Evolutionary conservation across 257 asterid genomes (phyloP), one percentile per base, ranked within the genome.

Genomic region (Salvia miltiorrhiza): DNA sequence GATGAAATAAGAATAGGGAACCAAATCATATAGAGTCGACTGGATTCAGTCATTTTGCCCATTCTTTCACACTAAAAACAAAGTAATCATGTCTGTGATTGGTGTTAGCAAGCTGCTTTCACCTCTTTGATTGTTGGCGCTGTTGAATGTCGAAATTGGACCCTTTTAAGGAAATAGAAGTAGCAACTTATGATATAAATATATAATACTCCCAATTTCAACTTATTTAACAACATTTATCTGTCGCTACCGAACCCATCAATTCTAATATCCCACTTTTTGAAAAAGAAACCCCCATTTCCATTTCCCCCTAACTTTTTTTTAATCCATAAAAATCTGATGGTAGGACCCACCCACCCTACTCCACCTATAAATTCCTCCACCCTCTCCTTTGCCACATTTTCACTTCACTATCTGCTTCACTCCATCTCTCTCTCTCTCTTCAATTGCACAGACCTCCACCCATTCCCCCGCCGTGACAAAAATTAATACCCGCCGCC

Each of bases 281-380:
- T 40, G 58, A 37, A 57, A 71, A 21, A 52, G 28, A 52, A 52
- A 4, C 2, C 3, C 40, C 30, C 30, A 26, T n/a, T 26, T 26
- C 30, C 9, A 48, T 17, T 67, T 73, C 11, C 17, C 33, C 17
- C 7, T 56, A 39, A 55, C 14, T n/a, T 3, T 69, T 65, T 40
- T 32, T 8, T 4, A 24, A 26, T 40, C 65, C 56, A 59, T 65
- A 61, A 74, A 78, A 80, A 80, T 75, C 83, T 56, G 10, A 59
- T 9, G 13, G 76, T 68, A 87, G 96, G 76, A 26, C 90, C 86
- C 76, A 28, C n/a, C 77, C 32, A 82, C 74, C 61, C 78, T 69
- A 26, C 77, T 67, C 66, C 54, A 0, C 70, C 79, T 88, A 90
- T 86, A 90, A 79, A 77, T 80, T 71, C 69, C 17, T 37, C 57